Base-by-base conservation (phyloP, 257 asterid genomes). In the Lycium barbarum region DNA sequence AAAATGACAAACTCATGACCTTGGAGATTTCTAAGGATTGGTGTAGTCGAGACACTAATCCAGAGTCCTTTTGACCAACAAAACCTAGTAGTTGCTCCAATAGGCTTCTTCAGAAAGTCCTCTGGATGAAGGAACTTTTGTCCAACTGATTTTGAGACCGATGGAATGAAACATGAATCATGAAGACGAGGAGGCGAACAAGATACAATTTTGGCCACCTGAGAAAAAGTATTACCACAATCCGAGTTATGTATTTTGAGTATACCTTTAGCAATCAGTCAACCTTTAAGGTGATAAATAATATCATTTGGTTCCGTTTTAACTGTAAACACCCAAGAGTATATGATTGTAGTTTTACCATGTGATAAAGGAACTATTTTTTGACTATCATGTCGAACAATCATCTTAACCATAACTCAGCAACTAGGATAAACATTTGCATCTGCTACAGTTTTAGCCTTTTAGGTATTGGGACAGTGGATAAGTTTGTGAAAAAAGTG, bases 81-180 rank as follows among this genome's bases (percentile, higher is more conserved):
- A 68, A 68, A 68, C 76, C 76, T 68, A 35, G 13, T 68, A 67
- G 49, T 67, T 67, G 22, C 74, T 67, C 12, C 49, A 67, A 2
- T 36, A 67, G 51, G 26, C 76, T 7, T 35, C 74, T 35, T 67
- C 74, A 35, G 51, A 67, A 36, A 35, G 49, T 67, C 47, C 22
- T 13, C 13, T 67, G 74, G 22, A 7, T 67, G 49, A 15, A 14
- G 74, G 74, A 67, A 36, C 49, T 67, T 36, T 59, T 20, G 3
- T 67, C 51, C 22, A 36, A 7, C 51, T 67, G 12, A 67, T 67
- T 67, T 66, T 67, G 22, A 14, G 76, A 36, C 22, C 22, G 20
- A 67, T 14, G 49, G 36, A 35, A 36, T 14, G 76, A 67, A 35
- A 36, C 20, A 35, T 67, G 2, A 35, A 11, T 36, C 74, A 35